These are phyloP conservation scores for Podospora sp. DNA, from an alignment of 495 filamentous ascomycete genomes.

Conservation along the genomic window DNA sequence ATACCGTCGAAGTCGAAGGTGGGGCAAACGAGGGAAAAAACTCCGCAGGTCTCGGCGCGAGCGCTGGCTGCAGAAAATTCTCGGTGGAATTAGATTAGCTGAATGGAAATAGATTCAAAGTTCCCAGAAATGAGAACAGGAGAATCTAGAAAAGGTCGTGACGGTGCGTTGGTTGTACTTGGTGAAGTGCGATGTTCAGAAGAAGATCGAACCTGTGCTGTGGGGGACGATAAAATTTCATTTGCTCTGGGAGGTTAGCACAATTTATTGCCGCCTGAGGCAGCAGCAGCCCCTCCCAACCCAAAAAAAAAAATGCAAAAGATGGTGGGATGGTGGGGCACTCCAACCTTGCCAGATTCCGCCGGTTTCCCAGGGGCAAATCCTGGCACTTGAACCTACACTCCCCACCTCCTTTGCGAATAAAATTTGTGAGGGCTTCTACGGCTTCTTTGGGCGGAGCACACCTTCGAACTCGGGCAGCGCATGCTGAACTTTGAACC, in stretches of 20 bases:
- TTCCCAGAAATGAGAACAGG: slow-evolving; percentile 51
- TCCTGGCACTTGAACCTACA: background rate
- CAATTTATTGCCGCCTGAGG: slow-evolving; percentile 37
- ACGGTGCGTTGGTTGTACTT: slow-evolving; percentile 36
- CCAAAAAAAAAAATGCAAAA: slow-evolving; percentile 18
- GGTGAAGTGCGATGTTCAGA: slow-evolving; percentile 36
- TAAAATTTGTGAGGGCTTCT: background rate
- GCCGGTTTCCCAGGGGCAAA: slow-evolving; percentile 2
- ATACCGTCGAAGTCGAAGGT: slow-evolving; percentile 38
- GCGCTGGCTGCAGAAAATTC: slow-evolving; percentile 39
- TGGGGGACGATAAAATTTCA: slow-evolving; percentile 33
- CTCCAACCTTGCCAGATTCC: background rate
- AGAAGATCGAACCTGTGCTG: slow-evolving; percentile 30
- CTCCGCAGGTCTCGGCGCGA: slow-evolving; percentile 42
- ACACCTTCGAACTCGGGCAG: background rate
- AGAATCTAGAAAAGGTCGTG: slow-evolving; percentile 37
- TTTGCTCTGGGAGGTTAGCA: slow-evolving; percentile 24
- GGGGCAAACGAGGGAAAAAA: slow-evolving; percentile 50
- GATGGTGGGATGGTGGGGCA: slow-evolving; percentile 27
- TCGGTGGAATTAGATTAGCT: slow-evolving; percentile 41
- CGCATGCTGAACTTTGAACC: no score
- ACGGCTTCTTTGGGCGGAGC: background rate
- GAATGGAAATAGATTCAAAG: slow-evolving; percentile 46
- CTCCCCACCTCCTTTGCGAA: background rate
- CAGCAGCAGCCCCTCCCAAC: slow-evolving; percentile 29